These are phyloP conservation scores for Cercophora newfieldiana DNA, from an alignment of 495 filamentous ascomycete species.

Conservation along the genomic window DNA sequence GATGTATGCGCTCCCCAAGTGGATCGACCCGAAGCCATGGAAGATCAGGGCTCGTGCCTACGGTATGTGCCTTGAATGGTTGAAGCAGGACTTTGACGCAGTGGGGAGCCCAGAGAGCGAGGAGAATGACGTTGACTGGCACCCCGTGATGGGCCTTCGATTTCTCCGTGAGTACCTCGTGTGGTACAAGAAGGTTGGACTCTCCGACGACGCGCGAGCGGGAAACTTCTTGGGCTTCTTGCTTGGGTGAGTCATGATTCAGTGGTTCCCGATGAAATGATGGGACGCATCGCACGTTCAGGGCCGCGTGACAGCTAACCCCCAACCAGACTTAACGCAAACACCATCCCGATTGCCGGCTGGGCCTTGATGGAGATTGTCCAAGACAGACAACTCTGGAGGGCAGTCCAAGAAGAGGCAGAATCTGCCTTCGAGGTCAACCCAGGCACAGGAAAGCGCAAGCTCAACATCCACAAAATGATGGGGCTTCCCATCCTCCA, in stretches of 20 bases:
- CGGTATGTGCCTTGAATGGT: neutral
- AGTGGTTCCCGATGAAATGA: neutral
- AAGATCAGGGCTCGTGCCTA: neutral
- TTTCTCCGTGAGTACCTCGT: conserved; percentile 1
- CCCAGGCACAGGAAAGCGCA: neutral
- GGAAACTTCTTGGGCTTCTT: neutral
- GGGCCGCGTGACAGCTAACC: neutral
- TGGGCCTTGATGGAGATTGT: conserved; percentile 8
- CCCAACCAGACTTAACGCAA: neutral
- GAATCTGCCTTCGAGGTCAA: conserved; percentile 1
- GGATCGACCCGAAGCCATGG: conserved; percentile 4
- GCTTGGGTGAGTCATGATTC: neutral
- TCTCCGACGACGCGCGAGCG: neutral
- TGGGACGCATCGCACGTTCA: neutral
- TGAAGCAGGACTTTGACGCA: neutral
- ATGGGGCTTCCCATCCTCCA: neutral
- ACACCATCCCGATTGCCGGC: conserved; percentile 5
- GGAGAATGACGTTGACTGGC: neutral
- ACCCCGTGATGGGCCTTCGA: neutral
- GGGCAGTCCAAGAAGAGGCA: neutral
- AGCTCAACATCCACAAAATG: neutral
- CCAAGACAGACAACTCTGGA: neutral
- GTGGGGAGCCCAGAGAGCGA: neutral
- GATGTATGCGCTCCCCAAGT: conserved; percentile 6
- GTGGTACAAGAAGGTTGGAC: neutral